Conservation (phyloP, 192 early-diverging fungal genomes). For the Chytriomyces confervae region DNA sequence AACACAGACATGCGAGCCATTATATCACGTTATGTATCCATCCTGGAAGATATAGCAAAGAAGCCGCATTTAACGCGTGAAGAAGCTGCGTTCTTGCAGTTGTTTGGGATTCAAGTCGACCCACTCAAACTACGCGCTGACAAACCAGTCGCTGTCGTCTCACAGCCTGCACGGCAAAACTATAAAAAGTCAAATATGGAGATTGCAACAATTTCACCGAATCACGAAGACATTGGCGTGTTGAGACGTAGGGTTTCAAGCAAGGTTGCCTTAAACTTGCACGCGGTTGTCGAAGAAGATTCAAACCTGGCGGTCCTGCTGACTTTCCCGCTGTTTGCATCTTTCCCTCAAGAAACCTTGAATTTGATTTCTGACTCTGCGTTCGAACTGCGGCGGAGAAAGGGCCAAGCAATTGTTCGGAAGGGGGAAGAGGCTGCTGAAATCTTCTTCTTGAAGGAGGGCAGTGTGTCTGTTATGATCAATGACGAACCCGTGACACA, state of each 20-base stretch:
- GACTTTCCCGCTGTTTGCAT: slow-evolving; percentile 47
- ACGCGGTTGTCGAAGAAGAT: not conserved
- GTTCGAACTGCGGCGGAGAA: slow-evolving; percentile 36
- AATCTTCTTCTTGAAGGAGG: slow-evolving; percentile 43
- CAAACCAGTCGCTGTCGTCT: too few species aligned
- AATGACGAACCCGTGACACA: slow-evolving; percentile 11
- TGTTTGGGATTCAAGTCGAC: not conserved
- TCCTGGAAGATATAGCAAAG: not conserved
- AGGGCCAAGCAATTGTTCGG: slow-evolving; percentile 37
- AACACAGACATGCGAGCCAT: not conserved
- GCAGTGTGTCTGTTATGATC: slow-evolving; percentile 36
- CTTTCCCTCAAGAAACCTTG: slow-evolving; percentile 42
- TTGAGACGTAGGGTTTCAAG: too few species aligned
- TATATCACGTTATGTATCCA: not conserved
- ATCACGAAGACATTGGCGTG: too few species aligned
- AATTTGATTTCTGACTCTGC: not conserved
- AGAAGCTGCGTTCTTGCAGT: not conserved
- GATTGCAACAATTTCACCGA: too few species aligned
- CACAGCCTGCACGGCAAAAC: too few species aligned
- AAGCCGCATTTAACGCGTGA: not conserved
- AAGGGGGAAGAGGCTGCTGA: slow-evolving; percentile 47
- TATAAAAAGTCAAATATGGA: too few species aligned
- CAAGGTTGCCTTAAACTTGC: not conserved
- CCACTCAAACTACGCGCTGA: too few species aligned
- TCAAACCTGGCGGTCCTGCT: slow-evolving; percentile 6